These are phyloP conservation scores for Psilocybe cubensis DNA, from an alignment of 768 basidiomycete genomes.

Conservation along the genomic window DNA sequence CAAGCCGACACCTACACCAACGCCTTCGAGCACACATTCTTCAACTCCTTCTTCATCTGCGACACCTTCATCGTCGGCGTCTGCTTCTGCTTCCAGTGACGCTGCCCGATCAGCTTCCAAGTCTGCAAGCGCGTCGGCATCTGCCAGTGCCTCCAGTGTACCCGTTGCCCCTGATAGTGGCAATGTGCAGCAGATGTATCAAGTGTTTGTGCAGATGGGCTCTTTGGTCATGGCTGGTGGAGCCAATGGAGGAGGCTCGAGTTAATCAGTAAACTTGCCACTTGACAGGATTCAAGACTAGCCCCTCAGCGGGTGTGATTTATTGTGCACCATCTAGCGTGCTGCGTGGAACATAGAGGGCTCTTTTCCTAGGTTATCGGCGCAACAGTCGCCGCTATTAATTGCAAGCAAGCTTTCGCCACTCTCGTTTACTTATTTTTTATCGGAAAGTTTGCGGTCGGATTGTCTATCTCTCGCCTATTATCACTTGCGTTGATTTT, in stretches of 20 bases:
- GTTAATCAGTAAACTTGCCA: neutral
- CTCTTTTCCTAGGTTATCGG: neutral
- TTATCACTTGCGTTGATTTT: neutral
- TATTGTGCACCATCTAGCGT: neutral
- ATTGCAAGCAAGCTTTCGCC: neutral
- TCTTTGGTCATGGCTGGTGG: constrained; percentile 16
- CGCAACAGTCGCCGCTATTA: neutral
- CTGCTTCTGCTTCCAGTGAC: neutral
- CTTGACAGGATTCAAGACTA: neutral
- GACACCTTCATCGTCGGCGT: neutral
- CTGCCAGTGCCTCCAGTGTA: neutral
- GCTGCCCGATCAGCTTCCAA: constrained; percentile 9
- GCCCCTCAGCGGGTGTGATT: neutral
- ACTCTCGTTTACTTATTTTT: neutral
- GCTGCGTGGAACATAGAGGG: neutral
- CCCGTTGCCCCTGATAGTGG: neutral
- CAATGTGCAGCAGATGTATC: constrained; percentile 20
- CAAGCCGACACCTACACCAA: constrained; percentile 11
- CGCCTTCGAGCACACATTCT: constrained; percentile 5
- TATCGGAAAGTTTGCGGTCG: neutral
- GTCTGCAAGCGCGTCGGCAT: constrained; percentile 11
- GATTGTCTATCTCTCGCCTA: neutral
- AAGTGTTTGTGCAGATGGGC: constrained; percentile 19
- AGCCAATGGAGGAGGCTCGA: constrained; percentile 9
- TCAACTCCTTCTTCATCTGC: neutral